Conservation (phyloP, 2,329 filamentous ascomycete genomes). For the Sporothrix brasiliensis region DNA sequence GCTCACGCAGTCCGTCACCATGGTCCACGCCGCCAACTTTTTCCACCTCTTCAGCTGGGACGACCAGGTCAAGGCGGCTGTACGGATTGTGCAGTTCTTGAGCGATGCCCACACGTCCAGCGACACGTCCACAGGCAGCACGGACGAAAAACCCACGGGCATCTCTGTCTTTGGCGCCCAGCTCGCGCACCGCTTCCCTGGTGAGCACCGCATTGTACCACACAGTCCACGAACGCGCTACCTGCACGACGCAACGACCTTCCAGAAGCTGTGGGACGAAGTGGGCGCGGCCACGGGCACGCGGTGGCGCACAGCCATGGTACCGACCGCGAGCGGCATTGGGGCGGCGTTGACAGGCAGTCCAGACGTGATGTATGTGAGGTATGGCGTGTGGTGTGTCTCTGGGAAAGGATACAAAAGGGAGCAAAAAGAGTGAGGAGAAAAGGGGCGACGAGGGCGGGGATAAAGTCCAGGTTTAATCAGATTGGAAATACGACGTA, state of each 20-base stretch:
- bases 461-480: not conserved
- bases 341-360: not conserved
- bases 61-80: constrained; percentile 38
- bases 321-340: not conserved
- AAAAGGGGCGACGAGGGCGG: too few relatives aligned
- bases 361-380: constrained; percentile 7
- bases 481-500: too few relatives aligned
- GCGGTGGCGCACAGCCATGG: constrained; percentile 30
- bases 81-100: constrained; percentile 38
- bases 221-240: constrained; percentile 39
- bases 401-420: not conserved
- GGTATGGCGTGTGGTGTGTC: constrained; percentile 6
- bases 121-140: not conserved
- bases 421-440: not conserved
- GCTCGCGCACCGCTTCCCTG: constrained; percentile 38
- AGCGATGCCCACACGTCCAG: not conserved
- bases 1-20: constrained; percentile 38
- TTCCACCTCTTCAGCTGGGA: constrained; percentile 42
- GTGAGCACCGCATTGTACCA: constrained; percentile 34
- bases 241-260: constrained; percentile 46
- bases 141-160: not conserved
- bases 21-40: constrained; percentile 41
- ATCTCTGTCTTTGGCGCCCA: constrained; percentile 38
- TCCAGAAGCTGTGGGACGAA: constrained; percentile 47
- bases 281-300: constrained; percentile 42